Evolutionary conservation across 2,329 filamentous ascomycete species (phyloP), one percentile per base, ranked within the genome.

Genomic region (Aspergillus versicolor): DNA sequence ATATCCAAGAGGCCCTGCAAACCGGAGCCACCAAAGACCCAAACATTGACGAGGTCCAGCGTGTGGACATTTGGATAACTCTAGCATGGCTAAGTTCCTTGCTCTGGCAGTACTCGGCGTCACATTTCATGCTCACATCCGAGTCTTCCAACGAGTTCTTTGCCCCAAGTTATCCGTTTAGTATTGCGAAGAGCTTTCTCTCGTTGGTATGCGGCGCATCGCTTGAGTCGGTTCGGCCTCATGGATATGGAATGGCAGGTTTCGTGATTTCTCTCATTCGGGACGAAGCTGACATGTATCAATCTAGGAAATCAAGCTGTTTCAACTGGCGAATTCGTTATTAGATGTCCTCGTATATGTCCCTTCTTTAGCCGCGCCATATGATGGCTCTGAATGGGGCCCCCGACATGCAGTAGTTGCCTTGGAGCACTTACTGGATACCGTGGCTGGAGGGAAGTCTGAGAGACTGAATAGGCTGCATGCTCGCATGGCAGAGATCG

Each of bases 161-260:
- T 19, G 7, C 41, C 9, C 54, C 54, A 9, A 56, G 48, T 13
- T 56, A 51, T 17, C 47, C 54, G 2, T 56, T 56, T 11, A 12
- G 27, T 3, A 37, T 56, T 27, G 54, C 48, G 34, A 52, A 34
- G 13, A 51, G 47, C 19, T 52, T 56, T 19, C 54, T 56, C 5
- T 41, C 41, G 3, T 15, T 52, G 21, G 42, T 56, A 32, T 52
- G 47, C 42, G 32, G 17, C 6, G 48, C 47, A 12, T 56, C 54
- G 24, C n/a, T 52, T 7, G 54, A 56, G 34, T 56, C 54, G 15
- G 42, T 56, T 21, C 54, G 54, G 5, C 54, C 54, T 7, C 54
- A 52, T 21, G 54, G 54, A 13, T 56, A 56, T 47, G 54, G 54
- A 21, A 56, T 56, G 54, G 54, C 52, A 56, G 5, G 53, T 27